phyloP scores from a whole-genome alignment of 106 monocot species.

The Dioscorea dumetorum region DNA sequence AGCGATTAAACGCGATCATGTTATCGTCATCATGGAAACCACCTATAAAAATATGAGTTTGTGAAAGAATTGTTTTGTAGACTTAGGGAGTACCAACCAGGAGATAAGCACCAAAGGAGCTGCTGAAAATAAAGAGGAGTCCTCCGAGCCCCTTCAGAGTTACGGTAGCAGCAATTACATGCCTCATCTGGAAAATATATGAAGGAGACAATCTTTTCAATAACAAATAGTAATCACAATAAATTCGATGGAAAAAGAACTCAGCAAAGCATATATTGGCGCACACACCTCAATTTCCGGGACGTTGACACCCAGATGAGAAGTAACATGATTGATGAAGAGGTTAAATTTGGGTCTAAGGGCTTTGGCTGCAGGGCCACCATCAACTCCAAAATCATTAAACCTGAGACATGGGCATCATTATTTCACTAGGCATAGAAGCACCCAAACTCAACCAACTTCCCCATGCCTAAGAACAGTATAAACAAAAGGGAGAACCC shows the following conservation, averaged over 20 bases:
- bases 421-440: too few species aligned
- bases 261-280: background rate
- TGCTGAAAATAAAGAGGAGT: constrained; percentile 70
- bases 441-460: too few species aligned
- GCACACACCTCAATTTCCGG: constrained; percentile 49
- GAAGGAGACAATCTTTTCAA: background rate
- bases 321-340: constrained; percentile 30
- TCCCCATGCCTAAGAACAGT: too few species aligned
- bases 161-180: constrained; percentile 57
- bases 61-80: too few species aligned
- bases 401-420: constrained; percentile 24
- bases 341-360: constrained; percentile 52
- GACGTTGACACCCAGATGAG: constrained; percentile 23
- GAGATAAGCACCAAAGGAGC: constrained; percentile 65
- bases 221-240: background rate
- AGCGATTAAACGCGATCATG: too few species aligned
- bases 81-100: constrained; percentile 32
- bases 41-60: too few species aligned
- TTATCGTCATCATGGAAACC: too few species aligned
- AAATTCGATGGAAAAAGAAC: background rate
- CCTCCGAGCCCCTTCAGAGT: constrained; percentile 72
- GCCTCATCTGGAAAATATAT: constrained; percentile 44
- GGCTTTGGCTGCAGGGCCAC: constrained; percentile 57
- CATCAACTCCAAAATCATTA: constrained; percentile 68
- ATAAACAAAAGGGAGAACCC: too few species aligned